Conservation (phyloP, 148 eudicot genomes). For the Rhododendron kiyosumense region DNA sequence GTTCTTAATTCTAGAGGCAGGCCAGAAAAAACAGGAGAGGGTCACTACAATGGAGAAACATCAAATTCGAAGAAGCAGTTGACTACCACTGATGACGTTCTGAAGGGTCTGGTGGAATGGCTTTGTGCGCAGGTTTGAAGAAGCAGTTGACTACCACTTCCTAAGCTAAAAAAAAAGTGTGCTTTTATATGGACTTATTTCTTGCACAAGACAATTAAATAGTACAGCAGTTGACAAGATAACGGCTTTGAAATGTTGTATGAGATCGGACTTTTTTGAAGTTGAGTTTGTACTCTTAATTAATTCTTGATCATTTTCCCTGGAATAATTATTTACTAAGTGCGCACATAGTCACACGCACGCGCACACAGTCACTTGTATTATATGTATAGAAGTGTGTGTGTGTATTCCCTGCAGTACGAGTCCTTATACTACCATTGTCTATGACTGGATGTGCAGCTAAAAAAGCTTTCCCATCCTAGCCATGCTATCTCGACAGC, state of each 20-base stretch:
- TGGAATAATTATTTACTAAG: not conserved
- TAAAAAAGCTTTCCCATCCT: conserved; percentile 86
- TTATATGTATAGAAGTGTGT: not conserved
- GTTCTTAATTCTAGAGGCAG: conserved; percentile 50
- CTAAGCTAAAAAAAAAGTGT: not conserved
- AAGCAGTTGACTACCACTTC: not conserved
- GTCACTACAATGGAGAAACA: conserved; percentile 48
- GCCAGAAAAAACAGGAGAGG: conserved; percentile 47
- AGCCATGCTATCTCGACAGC: conserved; percentile 72
- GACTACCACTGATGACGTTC: conserved; percentile 63
- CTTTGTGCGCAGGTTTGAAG: conserved; percentile 71
- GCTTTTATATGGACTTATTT: not conserved
- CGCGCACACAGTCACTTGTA: not conserved
- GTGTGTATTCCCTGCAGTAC: not conserved
- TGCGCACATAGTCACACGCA: not conserved
- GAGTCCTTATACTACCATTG: not conserved
- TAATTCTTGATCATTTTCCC: not conserved
- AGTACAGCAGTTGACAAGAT: not conserved
- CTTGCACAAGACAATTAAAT: not conserved
- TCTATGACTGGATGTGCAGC: conserved; percentile 43
- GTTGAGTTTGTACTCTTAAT: not conserved
- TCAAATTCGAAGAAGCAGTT: conserved; percentile 62
- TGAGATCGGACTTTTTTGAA: not conserved
- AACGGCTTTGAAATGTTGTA: not conserved
- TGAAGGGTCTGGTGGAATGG: conserved; percentile 84